Percentiles rank a stretch among this genome's conserved stretches.
Evolutionary conservation across 2,329 filamentous ascomycete genomes (phyloP).

Genomic region (Cercospora beticola): DNA sequence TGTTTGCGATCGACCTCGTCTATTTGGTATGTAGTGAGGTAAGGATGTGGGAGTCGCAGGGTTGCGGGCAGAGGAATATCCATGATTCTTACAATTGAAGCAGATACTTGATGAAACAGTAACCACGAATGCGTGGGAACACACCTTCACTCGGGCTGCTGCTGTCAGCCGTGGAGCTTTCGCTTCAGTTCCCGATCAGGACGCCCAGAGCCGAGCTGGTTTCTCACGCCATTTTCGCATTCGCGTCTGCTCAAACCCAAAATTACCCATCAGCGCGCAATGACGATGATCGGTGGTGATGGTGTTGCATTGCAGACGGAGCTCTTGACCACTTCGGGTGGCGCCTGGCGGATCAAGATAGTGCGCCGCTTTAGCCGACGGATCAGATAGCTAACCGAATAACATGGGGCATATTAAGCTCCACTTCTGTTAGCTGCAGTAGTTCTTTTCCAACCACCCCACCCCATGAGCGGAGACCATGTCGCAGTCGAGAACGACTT

Average conservation of each 20-base stretch:
- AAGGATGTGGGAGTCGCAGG: conserved; percentile 46
- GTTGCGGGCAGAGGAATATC: conserved; percentile 11
- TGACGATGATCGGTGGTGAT: not conserved
- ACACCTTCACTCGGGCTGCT: not conserved
- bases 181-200: not conserved
- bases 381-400: not conserved
- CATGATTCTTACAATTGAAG: conserved; percentile 3
- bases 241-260: not conserved
- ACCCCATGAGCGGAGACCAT: not conserved
- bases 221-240: not conserved
- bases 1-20: conserved; percentile 25
- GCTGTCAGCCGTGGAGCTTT: not conserved
- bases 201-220: not conserved
- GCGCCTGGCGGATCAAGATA: not conserved
- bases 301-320: not conserved
- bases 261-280: not conserved
- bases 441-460: not conserved
- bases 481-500: not conserved
- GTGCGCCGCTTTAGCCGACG: not conserved
- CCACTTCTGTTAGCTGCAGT: not conserved
- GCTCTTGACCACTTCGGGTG: not conserved
- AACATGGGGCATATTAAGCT: not conserved
- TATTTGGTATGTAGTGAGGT: conserved; percentile 47
- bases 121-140: not conserved
- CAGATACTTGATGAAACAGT: not conserved